Base-by-base conservation (phyloP, 176 grass and related monocot species). In the Alopecurus myosuroides region DNA sequence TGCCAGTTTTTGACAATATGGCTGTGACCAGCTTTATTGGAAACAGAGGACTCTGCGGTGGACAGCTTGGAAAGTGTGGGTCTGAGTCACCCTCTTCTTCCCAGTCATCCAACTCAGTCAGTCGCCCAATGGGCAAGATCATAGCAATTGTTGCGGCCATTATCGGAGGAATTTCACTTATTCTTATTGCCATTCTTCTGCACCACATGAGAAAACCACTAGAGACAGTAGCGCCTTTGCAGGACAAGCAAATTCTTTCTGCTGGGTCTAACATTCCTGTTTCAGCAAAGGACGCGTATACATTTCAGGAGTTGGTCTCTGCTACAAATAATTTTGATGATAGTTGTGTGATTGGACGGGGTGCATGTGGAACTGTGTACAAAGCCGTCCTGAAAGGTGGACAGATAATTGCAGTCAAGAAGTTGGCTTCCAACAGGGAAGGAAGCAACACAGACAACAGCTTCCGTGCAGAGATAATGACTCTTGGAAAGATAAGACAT, bases 401-500 rank as follows among this genome's bases (percentile, higher is more conserved):
- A 39, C 86, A 85, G 30, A 92, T 71, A 81, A 84, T 99, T 80
- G 97, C 97, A 1, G 97, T 96, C 78, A 99, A 99, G 87, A 99
- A 92, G 63, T 74, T 99, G 82, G 94, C 94, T 76, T 96, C 97
- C 34, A 97, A 97, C 56, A 82, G 94, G 80, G 97, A 99, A 77
- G 97, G 97, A 46, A 97, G 66, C 88, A 96, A 96, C 83, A 91
- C 90, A 11, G 97, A 99, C 26, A 97, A 97, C 58, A 97, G 97
- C 65, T 99, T 99, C 40, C 91, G 33, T 78, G 97, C 97, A 40
- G 97, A 99, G 89, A 99, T 99, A 81, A 61, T 90, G 67, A 99
- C 97, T 79, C 91, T 99, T 75, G 97, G 97, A 88, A 99, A 99
- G 85, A 99, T 99, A 79, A 91, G 97, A 26, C 97, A 99, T 67